These are phyloP conservation scores for Guyanaporus albipodus DNA, from an alignment of 768 basidiomycete genomes.

Conservation along the genomic window DNA sequence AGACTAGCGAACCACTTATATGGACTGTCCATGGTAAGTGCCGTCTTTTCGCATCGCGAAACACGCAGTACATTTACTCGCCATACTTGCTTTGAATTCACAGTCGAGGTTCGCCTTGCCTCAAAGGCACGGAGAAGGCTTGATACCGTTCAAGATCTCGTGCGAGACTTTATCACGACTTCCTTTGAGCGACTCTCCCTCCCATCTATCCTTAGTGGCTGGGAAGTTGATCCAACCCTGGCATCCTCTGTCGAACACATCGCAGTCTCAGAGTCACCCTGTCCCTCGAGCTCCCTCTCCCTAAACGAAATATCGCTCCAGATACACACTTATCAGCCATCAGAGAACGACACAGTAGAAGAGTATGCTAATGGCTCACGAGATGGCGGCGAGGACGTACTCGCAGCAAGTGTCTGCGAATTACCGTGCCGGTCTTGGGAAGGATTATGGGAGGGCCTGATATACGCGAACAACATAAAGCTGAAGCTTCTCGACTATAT, in stretches of 20 bases:
- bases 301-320: slow-evolving; percentile 61
- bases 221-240: slow-evolving; percentile 73
- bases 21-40: slow-evolving; percentile 68
- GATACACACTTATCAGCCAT: slow-evolving; percentile 87
- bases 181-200: slow-evolving; percentile 66
- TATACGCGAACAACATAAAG: slow-evolving; percentile 84
- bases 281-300: slow-evolving; percentile 50
- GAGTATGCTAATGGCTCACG: slow-evolving; percentile 64
- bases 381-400: slow-evolving; percentile 63
- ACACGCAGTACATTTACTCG: background rate
- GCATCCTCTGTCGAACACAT: slow-evolving; percentile 74
- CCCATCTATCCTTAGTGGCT: slow-evolving; percentile 70
- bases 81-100: background rate
- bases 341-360: slow-evolving; percentile 60
- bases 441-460: slow-evolving; percentile 89
- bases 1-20: slow-evolving; percentile 19
- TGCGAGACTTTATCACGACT: slow-evolving; percentile 49
- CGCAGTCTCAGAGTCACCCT: slow-evolving; percentile 64
- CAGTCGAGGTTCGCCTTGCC: slow-evolving; percentile 83
- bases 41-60: background rate
- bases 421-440: slow-evolving; percentile 83
- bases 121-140: slow-evolving; percentile 66
- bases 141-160: slow-evolving; percentile 66
- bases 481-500: slow-evolving; percentile 88
- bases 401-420: slow-evolving; percentile 87